Evolutionary conservation across 192 early-diverging fungal species (phyloP).

Genomic region (Coemansia sp.): DNA sequence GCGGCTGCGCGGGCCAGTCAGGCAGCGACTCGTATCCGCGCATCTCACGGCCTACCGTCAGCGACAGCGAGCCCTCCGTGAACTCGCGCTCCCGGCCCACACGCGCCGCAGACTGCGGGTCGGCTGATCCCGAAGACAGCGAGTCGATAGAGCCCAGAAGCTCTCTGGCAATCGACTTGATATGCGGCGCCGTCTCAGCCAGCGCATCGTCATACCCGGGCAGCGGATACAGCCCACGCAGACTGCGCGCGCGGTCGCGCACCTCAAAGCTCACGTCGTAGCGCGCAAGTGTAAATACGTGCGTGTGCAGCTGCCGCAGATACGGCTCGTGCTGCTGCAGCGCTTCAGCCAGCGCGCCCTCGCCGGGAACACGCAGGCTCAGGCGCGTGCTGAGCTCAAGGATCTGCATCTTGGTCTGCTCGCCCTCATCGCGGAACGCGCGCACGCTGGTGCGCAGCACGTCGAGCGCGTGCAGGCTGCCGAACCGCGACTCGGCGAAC

Average conservation of each 20-base stretch:
- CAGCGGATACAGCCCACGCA: constrained; percentile 33
- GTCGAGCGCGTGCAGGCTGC: constrained; percentile 69
- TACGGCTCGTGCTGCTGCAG: constrained; percentile 6
- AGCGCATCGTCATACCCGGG: constrained; percentile 27
- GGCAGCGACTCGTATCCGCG: constrained; percentile 77
- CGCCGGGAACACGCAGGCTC: not conserved
- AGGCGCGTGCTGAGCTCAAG: constrained; percentile 67
- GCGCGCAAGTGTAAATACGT: constrained; percentile 83
- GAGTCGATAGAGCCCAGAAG: constrained; percentile 10
- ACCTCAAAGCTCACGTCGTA: constrained; percentile 89
- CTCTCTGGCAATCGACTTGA: constrained; percentile 12
- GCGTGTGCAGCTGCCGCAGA: constrained; percentile 58
- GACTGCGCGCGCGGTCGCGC: constrained; percentile 81
- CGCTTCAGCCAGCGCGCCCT: constrained; percentile 2
- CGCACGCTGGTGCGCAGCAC: constrained; percentile 76
- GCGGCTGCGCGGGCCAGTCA: constrained; percentile 63
- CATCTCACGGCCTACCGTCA: constrained; percentile 57
- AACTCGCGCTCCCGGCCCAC: constrained; percentile 10
- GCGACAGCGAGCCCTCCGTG: constrained; percentile 66
- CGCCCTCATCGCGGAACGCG: constrained; percentile 53
- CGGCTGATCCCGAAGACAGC: constrained; percentile 1
- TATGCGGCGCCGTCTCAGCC: constrained; percentile 14
- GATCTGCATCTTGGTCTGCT: constrained; percentile 76
- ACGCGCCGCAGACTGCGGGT: not conserved
- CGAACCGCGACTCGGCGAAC: constrained; percentile 61